These are phyloP conservation scores for Zymoseptoria ardabiliae DNA, from an alignment of 2,329 filamentous ascomycete genomes.

Conservation along the genomic window DNA sequence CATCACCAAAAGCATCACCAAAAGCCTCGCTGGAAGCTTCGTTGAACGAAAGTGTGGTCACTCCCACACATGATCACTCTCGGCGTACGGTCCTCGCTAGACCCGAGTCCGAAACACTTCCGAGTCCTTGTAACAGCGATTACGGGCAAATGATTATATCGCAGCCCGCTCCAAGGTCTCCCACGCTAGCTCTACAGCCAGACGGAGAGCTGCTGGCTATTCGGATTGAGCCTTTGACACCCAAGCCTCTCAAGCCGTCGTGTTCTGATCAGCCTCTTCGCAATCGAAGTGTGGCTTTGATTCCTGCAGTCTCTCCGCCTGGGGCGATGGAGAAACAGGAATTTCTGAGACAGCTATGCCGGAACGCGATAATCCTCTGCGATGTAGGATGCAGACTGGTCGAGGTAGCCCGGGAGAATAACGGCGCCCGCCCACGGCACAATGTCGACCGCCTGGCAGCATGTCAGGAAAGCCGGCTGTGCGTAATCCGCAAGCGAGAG, in stretches of 20 bases:
- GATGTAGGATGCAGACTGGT: slow-evolving; percentile 36
- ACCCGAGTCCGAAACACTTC: slow-evolving; percentile 23
- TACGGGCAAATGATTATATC: slow-evolving; percentile 4
- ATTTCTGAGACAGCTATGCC: slow-evolving; percentile 38
- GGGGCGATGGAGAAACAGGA: not conserved
- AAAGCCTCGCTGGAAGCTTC: no score
- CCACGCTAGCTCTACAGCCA: not conserved
- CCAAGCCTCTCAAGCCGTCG: not conserved
- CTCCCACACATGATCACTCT: slow-evolving; percentile 1
- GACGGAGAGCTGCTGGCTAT: slow-evolving; percentile 4
- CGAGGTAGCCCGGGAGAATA: slow-evolving; percentile 35
- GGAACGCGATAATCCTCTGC: slow-evolving; percentile 39
- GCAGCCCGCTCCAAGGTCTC: slow-evolving; percentile 3
- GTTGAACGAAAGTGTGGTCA: not conserved
- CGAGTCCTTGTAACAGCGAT: slow-evolving; percentile 11
- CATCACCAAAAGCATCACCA: no score
- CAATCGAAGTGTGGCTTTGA: not conserved
- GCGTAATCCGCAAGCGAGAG: slow-evolving; percentile 38
- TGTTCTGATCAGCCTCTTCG: not conserved
- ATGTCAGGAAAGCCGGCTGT: slow-evolving; percentile 34
- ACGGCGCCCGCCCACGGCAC: slow-evolving; percentile 28
- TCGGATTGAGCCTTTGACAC: no score
- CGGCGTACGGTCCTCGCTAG: slow-evolving; percentile 1
- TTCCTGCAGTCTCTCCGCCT: not conserved
- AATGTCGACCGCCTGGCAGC: slow-evolving; percentile 37